Percentiles rank a stretch among this genome's conserved stretches.
Conservation (phyloP, 768 basidiomycete species). For the Boletus rex-veris region DNA sequence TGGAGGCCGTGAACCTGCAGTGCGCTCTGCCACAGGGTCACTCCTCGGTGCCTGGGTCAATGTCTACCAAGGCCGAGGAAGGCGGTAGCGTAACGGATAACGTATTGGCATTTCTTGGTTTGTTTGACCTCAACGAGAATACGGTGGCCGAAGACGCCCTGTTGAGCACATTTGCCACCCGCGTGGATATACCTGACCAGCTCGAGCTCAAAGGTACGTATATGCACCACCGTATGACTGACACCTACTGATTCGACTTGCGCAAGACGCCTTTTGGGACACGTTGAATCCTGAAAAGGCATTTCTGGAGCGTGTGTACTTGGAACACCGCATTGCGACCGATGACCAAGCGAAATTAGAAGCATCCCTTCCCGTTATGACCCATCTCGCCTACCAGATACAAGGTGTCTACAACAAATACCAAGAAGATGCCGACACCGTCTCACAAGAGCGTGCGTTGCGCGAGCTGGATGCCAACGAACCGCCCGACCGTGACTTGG, state of each 20-base stretch:
- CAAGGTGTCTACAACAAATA: slow-evolving; percentile 68
- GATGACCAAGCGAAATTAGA: slow-evolving; percentile 65
- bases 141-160: slow-evolving; percentile 73
- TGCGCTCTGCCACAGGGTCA: slow-evolving; percentile 67
- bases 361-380: slow-evolving; percentile 76
- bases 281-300: neutral
- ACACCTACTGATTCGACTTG: neutral
- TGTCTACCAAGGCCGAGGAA: slow-evolving; percentile 36
- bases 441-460: slow-evolving; percentile 36
- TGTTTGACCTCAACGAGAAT: slow-evolving; percentile 59
- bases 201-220: slow-evolving; percentile 49
- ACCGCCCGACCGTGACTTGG: slow-evolving; percentile 37
- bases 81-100: slow-evolving; percentile 35
- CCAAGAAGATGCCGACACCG: slow-evolving; percentile 40
- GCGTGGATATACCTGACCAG: slow-evolving; percentile 61
- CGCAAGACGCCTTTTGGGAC: neutral
- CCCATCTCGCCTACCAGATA: slow-evolving; percentile 71
- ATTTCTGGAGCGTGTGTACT: slow-evolving; percentile 17
- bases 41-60: slow-evolving; percentile 80
- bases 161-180: slow-evolving; percentile 62
- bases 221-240: neutral
- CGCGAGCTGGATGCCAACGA: slow-evolving; percentile 35
- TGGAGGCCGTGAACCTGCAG: slow-evolving; percentile 75
- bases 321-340: slow-evolving; percentile 66
- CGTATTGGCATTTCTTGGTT: slow-evolving; percentile 45